These are phyloP conservation scores for Fusarium praegraminearum DNA, from an alignment of 2,329 filamentous ascomycete genomes.

Conservation along the genomic window DNA sequence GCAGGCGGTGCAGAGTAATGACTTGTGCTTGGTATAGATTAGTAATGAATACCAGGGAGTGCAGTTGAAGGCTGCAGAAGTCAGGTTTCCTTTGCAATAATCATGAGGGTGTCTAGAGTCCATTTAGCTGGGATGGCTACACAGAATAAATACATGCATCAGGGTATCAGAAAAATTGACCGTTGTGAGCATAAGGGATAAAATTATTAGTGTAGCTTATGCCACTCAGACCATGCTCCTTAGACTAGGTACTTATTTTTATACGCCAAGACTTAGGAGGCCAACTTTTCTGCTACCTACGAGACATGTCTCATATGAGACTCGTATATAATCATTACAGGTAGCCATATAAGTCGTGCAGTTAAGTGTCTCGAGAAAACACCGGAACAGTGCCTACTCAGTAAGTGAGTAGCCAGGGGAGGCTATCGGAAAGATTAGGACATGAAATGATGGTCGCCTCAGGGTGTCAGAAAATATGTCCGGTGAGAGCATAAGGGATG, in stretches of 20 bases:
- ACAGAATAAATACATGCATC: not conserved
- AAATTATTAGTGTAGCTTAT: no score
- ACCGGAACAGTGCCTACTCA: not conserved
- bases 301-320: conserved; percentile 1
- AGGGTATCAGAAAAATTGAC: no score
- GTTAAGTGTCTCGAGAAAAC: not conserved
- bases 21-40: conserved; percentile 13
- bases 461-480: no score
- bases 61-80: conserved; percentile 10
- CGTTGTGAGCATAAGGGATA: no score
- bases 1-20: conserved; percentile 17
- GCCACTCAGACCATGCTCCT: no score
- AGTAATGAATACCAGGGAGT: not conserved
- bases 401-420: not conserved
- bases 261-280: no score
- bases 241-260: no score
- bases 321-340: not conserved
- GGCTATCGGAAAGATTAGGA: not conserved
- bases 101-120: not conserved
- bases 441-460: no score
- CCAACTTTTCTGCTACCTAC: no score
- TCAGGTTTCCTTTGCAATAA: conserved; percentile 11
- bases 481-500: no score
- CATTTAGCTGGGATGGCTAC: not conserved
- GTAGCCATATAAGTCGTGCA: no score